Evolutionary conservation across 164 flowering plant species (phyloP).

Genomic region (Euptelea pleiosperma): DNA sequence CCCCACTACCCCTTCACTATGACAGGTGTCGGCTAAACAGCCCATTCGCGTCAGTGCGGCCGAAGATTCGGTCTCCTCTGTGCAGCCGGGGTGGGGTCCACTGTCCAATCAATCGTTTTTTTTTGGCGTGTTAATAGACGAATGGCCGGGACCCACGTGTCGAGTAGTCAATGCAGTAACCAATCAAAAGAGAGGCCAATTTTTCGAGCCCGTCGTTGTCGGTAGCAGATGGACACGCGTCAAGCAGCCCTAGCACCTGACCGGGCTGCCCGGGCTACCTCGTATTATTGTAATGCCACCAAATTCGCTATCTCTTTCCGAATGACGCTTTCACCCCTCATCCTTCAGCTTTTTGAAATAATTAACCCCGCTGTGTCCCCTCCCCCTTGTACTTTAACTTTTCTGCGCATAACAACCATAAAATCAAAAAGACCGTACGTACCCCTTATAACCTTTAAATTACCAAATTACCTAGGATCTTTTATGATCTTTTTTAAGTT

Average conservation of each 20-base stretch:
- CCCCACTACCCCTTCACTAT: neutral
- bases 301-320: neutral
- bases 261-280: slow-evolving; percentile 15
- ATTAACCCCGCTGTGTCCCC: neutral
- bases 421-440: neutral
- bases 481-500: too few relatives aligned
- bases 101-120: slow-evolving; percentile 15
- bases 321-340: slow-evolving; percentile 4
- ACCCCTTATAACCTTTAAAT: neutral
- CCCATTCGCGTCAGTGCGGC: slow-evolving; percentile 11
- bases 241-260: neutral
- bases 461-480: slow-evolving; percentile 1
- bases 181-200: slow-evolving; percentile 12
- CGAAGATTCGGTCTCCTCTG: slow-evolving; percentile 25
- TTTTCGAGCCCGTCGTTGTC: slow-evolving; percentile 21
- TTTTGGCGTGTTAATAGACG: slow-evolving; percentile 20
- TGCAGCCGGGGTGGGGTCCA: slow-evolving; percentile 15
- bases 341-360: neutral
- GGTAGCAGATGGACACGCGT: slow-evolving; percentile 18
- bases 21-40: slow-evolving; percentile 12
- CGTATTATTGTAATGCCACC: slow-evolving; percentile 11
- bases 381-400: too few relatives aligned
- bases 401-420: too few relatives aligned
- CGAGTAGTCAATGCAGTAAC: slow-evolving; percentile 15
- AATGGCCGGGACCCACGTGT: slow-evolving; percentile 12